phyloP scores from a whole-genome alignment of 2,329 filamentous ascomycete genomes.

The Neocatenulostroma microsporum region DNA sequence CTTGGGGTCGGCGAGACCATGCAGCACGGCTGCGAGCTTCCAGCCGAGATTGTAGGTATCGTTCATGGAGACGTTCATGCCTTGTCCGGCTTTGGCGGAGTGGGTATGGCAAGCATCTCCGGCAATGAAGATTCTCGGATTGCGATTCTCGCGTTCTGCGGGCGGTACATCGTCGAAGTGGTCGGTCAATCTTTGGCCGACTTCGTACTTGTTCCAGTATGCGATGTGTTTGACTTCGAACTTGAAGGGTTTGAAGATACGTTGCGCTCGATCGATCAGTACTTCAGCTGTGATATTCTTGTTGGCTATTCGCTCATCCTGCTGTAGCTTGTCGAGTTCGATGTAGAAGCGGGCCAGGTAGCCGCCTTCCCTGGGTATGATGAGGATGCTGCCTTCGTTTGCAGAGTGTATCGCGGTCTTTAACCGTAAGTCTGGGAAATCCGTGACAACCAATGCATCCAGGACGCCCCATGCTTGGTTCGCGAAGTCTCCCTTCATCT shows the following conservation, averaged over 20 bases:
- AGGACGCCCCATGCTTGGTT: slow-evolving; percentile 32
- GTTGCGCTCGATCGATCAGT: slow-evolving; percentile 56
- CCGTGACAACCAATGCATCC: slow-evolving; percentile 28
- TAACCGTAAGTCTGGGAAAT: slow-evolving; percentile 46
- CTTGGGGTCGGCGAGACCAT: slow-evolving; percentile 17
- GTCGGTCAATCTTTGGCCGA: slow-evolving; percentile 49
- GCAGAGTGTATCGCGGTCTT: slow-evolving; percentile 48
- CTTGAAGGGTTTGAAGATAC: slow-evolving; percentile 59
- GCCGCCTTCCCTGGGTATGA: slow-evolving; percentile 52
- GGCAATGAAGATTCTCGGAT: slow-evolving; percentile 56
- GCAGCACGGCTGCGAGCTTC: slow-evolving; percentile 48
- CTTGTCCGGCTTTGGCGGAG: slow-evolving; percentile 58
- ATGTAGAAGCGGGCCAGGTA: slow-evolving; percentile 30
- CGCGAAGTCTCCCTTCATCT: slow-evolving; percentile 30
- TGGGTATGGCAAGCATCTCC: slow-evolving; percentile 55
- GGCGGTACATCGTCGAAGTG: slow-evolving; percentile 56
- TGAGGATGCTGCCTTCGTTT: slow-evolving; percentile 66
- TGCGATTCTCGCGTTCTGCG: slow-evolving; percentile 47
- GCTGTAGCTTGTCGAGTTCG: slow-evolving; percentile 34
- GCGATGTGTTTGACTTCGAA: slow-evolving; percentile 57
- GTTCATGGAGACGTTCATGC: slow-evolving; percentile 67
- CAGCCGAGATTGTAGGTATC: slow-evolving; percentile 54
- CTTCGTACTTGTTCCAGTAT: slow-evolving; percentile 61
- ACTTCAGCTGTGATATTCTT: slow-evolving; percentile 56
- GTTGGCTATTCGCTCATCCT: slow-evolving; percentile 45